A percentile compares a stretch with the other conserved stretches of the same genome.
Evolutionary conservation across 192 early-diverging fungal genomes (phyloP).

Genomic region (Phlyctochytrium planicorne): DNA sequence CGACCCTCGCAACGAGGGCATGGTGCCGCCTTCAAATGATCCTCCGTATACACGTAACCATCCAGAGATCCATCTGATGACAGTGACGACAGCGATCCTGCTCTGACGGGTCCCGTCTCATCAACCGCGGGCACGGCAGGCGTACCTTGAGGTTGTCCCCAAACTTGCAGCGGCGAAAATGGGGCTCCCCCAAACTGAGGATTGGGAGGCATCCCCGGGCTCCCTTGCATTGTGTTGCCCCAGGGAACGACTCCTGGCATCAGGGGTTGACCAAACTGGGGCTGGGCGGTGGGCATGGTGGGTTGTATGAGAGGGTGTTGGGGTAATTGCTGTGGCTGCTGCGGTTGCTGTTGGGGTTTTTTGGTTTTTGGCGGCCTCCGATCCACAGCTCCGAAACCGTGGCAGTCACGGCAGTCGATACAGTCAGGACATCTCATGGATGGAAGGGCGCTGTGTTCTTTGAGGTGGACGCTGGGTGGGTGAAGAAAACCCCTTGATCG

Average conservation of each 20-base stretch:
- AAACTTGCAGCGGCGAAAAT: not conserved
- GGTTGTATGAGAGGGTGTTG: constrained; percentile 1
- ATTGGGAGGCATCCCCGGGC: not conserved
- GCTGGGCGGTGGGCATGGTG: not conserved
- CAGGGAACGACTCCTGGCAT: not conserved
- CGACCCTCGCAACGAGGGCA: constrained; percentile 26
- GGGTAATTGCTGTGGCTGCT: not conserved
- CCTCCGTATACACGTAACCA: constrained; percentile 3
- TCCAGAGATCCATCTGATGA: not conserved
- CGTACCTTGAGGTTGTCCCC: not conserved
- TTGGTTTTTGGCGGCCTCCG: not conserved
- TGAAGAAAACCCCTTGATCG: constrained; percentile 30
- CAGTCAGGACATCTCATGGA: constrained; percentile 23
- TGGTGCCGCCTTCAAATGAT: constrained; percentile 8
- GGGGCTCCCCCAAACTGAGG: too few species aligned
- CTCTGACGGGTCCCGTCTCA: not conserved
- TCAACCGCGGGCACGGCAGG: not conserved
- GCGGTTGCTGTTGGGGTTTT: not conserved
- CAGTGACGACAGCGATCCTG: not conserved
- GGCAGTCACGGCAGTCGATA: constrained; percentile 21
- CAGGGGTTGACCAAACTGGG: not conserved
- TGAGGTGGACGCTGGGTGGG: not conserved
- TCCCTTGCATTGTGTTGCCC: not conserved
- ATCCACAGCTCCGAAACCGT: constrained; percentile 10
- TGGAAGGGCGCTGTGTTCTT: constrained; percentile 3